Conservation (phyloP, 2,329 filamentous ascomycete species). For the Alternaria arbusti region DNA sequence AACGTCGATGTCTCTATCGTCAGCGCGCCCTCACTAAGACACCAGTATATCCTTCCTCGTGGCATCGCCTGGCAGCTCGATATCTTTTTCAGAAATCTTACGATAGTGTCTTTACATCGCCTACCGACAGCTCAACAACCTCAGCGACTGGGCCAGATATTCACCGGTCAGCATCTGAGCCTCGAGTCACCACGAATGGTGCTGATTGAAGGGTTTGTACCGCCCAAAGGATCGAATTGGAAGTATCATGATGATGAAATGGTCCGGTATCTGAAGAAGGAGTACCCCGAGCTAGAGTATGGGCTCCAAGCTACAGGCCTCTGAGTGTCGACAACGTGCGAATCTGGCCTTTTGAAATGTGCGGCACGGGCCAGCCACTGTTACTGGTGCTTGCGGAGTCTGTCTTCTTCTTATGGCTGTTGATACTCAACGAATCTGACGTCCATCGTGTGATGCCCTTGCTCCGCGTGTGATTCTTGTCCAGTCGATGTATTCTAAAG, state of each 20-base stretch:
- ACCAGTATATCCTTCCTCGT: neutral
- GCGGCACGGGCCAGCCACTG: no score
- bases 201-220: neutral
- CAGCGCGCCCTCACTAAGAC: no score
- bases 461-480: neutral
- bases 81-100: neutral
- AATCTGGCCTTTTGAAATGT: no score
- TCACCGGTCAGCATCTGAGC: neutral
- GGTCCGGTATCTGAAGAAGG: neutral
- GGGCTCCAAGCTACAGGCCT: no score
- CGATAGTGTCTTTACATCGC: neutral
- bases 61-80: neutral
- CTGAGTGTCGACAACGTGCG: no score
- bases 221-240: neutral
- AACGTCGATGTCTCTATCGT: no score
- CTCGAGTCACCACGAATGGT: neutral
- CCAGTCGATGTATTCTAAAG: neutral
- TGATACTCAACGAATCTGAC: no score
- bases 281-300: neutral
- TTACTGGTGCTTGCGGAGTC: no score
- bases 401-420: no score
- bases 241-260: neutral
- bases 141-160: neutral
- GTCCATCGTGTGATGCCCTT: neutral
- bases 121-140: neutral